phyloP scores from a whole-genome alignment of 2,329 filamentous ascomycete species.

The Corinectria fuckeliana region DNA sequence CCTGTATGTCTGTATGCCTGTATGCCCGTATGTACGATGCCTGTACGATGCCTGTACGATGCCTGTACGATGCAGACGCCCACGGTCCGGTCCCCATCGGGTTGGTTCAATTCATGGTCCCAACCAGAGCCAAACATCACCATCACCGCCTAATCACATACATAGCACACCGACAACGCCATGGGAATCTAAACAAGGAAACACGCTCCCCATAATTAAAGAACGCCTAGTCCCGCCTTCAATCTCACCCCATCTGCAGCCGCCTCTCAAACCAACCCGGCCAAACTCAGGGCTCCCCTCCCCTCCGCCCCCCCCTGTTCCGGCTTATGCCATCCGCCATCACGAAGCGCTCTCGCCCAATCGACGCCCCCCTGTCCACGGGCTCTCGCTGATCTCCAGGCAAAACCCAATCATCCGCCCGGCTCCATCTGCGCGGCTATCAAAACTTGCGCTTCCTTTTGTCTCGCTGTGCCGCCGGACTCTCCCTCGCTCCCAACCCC shows the following conservation, averaged over 20 bases:
- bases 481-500: no score
- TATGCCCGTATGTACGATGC: no score
- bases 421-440: constrained; percentile 23
- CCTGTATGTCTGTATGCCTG: background rate
- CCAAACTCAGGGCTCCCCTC: constrained; percentile 27
- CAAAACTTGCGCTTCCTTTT: background rate
- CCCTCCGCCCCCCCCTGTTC: no score
- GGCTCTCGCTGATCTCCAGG: constrained; percentile 13
- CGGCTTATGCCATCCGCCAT: background rate
- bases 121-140: background rate
- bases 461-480: background rate
- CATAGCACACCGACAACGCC: background rate
- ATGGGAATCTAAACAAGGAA: constrained; percentile 1
- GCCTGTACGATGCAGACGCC: background rate
- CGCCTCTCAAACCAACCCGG: constrained; percentile 34
- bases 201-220: constrained; percentile 1
- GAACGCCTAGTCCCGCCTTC: constrained; percentile 16
- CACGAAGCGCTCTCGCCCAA: constrained; percentile 27
- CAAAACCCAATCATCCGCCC: no score
- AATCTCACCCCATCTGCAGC: constrained; percentile 42
- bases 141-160: no score
- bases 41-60: no score
- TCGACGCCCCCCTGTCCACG: constrained; percentile 21
- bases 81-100: background rate
- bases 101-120: background rate